Percentiles rank a stretch among this genome's conserved stretches.
phyloP scores from a whole-genome alignment of 345 rosid species.

The Eucalyptus guilfoylei region DNA sequence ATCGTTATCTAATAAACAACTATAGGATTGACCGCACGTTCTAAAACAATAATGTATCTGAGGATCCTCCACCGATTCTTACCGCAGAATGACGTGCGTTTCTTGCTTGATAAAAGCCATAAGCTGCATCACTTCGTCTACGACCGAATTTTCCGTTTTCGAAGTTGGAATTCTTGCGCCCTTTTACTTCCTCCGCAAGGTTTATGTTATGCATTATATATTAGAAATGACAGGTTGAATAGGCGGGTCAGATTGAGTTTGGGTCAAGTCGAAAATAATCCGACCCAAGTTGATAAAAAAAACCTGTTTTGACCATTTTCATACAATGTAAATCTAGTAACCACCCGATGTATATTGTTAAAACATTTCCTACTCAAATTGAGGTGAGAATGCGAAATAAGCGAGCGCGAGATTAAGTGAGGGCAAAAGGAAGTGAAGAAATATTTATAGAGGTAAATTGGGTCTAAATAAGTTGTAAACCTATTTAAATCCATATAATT shows the following conservation, averaged over 20 bases:
- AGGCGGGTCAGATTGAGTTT: too few relatives aligned
- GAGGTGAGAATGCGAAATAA: background rate
- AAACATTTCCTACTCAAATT: too few relatives aligned
- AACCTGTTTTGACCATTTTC: too few relatives aligned
- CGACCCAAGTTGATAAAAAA: too few relatives aligned
- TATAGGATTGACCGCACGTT: background rate
- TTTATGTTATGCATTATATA: background rate
- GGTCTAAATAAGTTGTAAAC: background rate
- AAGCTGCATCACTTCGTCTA: background rate
- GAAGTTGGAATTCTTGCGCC: background rate
- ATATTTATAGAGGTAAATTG: too few relatives aligned
- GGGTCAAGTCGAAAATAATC: background rate
- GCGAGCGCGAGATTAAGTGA: fast-evolving
- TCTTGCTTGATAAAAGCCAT: background rate
- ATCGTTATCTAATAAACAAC: background rate
- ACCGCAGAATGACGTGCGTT: background rate
- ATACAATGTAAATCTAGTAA: background rate
- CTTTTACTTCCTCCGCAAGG: background rate
- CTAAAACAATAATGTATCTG: background rate
- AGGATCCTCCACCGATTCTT: background rate
- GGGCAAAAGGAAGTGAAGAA: background rate
- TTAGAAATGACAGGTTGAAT: background rate
- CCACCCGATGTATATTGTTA: too few relatives aligned
- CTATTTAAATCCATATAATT: too few relatives aligned
- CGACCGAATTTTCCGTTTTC: background rate